Evolutionary conservation across 768 basidiomycete species (phyloP), one percentile per base, ranked within the genome.

Genomic region (Serendipita sp.): DNA sequence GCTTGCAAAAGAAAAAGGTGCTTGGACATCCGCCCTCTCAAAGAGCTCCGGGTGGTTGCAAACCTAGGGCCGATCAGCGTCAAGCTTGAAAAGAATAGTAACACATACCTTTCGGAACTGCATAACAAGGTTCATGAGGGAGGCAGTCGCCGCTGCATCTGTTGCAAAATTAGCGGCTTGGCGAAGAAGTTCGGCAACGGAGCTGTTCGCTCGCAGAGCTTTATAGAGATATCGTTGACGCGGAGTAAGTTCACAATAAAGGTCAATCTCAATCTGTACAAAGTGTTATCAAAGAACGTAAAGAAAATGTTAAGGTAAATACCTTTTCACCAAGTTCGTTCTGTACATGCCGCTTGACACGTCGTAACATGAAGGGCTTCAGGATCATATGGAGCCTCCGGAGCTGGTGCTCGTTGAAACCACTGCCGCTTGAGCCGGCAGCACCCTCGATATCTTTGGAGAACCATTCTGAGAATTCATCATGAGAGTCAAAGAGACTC

Each of bases 391-490:
- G 96, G 66, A 99, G 76, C 45, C 96, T 85, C 58, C 92, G 83
- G 48, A 99, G 77, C 73, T 99, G 96, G 73, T 96, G 86, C 72
- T 96, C 94, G 71, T 95, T 96, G 68, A 98, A 78, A 72, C 86
- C 89, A 74, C 87, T 85, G 3, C 89, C 90, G 56, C 75, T 74
- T 72, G 92, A 93, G 73, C 92, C 93, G 3, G 83, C 84, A 16
- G 91, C 91, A 71, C 89, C 94, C 77, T 99, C 96, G 64, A 98
- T 97, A 71, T 97, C 96, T 75, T 97, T 96, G 10, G 95, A 96
- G 74, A 99, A 99, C 96, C 96, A 99, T 74, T 98, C 95, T 72
- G 89, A 92, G 78, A 99, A 99, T 75, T 99, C 96, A 71, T 98
- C 94, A 71, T 98, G 94, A 13, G 94, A 97, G 74, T 98, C 96